Evolutionary conservation across 305 asterid genomes (phyloP).

Genomic region (Solanum chacoense): DNA sequence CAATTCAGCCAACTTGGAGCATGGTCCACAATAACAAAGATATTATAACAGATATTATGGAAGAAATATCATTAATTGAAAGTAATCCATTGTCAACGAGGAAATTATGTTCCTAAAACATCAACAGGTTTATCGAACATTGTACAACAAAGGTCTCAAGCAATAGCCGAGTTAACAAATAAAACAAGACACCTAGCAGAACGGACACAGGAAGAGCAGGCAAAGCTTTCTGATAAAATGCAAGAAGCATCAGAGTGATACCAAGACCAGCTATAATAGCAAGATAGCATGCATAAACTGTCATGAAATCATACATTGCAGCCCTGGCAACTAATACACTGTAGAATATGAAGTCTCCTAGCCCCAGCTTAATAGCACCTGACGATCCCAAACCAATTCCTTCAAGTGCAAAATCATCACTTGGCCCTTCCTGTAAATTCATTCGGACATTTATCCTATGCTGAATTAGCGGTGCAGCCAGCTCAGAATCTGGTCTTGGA

Average conservation of each 20-base stretch:
- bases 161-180: constrained; percentile 66
- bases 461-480: constrained; percentile 67
- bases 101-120: constrained; percentile 44
- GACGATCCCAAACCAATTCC: constrained; percentile 88
- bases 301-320: constrained; percentile 94
- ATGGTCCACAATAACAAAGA: background rate
- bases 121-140: constrained; percentile 69
- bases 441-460: constrained; percentile 36
- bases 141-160: constrained; percentile 82
- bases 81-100: background rate
- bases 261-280: constrained; percentile 95
- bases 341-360: constrained; percentile 92
- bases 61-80: background rate
- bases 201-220: constrained; percentile 94
- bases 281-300: constrained; percentile 93
- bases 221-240: constrained; percentile 84
- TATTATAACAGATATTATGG: background rate
- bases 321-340: constrained; percentile 93
- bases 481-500: constrained; percentile 35
- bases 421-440: constrained; percentile 31
- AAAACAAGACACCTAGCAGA: constrained; percentile 74
- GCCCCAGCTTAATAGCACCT: constrained; percentile 92
- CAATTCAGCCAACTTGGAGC: background rate
- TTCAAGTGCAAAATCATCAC: constrained; percentile 51
- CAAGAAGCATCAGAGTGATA: constrained; percentile 74